Evolutionary conservation across 1,139 yeast genomes (phyloP), one percentile per base, ranked within the genome.

Genomic region (Debaryomyces sp.): DNA sequence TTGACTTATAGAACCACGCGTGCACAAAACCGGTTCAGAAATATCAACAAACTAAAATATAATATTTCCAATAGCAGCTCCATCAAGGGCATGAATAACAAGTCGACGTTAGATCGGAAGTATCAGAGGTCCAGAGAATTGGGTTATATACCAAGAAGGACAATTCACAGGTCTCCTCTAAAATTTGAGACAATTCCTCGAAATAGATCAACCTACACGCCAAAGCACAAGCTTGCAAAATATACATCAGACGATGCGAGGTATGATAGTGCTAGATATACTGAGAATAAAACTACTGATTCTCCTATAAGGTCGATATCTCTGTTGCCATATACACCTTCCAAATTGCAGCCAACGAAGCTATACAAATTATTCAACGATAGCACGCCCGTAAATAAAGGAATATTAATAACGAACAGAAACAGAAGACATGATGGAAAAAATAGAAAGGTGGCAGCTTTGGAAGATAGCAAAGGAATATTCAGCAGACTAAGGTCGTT

Each of bases 301-400:
- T 55, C 59, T 4, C 62, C 63, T 0, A 56, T 57, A 1, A 57
- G 45, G 38, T 37, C 54, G n/a, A 34, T 57, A 18, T 30, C 37
- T 24, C 49, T 44, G 23, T 23, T 39, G 2, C 41, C 54, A 13
- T 23, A 45, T 18, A 46, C 53, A 12, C 51, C 54, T 3, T 22
- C 50, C 8, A 48, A 35, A 32, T 42, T 55, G 21, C 43, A 49
- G 24, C 55, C 54, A 22, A 46, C 48, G 10, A 52, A 52, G 12
- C 29, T 58, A 24, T 58, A 56, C 29, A 56, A 55, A 36, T 47
- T 49, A 17, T 41, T 56, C 34, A 22, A 36, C 10, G 52, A 49
- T 38, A 26, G 48, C n/a, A 27, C 49, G 13, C 46, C 54, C 8
- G 24, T 6, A 3, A 38, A 37, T n/a, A 42, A 29, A 32, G 43